Evolutionary conservation across 352 stramenopile genomes (phyloP), one percentile per base, ranked within the genome.

Genomic region (Phytopythium aichiense): DNA sequence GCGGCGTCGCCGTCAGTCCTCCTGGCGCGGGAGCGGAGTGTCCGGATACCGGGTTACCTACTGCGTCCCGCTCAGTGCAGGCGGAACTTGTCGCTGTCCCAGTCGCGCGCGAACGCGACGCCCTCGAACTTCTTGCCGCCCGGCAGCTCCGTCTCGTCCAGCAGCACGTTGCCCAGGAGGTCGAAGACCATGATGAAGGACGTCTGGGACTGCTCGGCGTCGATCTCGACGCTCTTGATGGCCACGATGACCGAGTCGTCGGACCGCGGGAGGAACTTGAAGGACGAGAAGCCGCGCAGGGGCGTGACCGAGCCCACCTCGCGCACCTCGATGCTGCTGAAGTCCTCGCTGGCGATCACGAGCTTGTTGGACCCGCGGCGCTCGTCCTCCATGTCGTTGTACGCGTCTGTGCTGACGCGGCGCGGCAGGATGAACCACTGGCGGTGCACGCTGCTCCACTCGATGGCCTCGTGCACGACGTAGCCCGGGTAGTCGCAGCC

Each of bases 381-480:
- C 71, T 99, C 98, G 69, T 99, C 98, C 49, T 88, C 58, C 58
- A 93, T 86, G 62, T 99, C 96, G 74, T 99, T 96, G 73, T 99
- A 99, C 13, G 76, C 65, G 38, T 98, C 82, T 1, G 73, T 89
- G 55, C 94, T 99, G 61, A 99, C 92, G 51, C 97, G 92, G 13
- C 98, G 87, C 20, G 98, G 98, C 55, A 99, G 73, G 56, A 99
- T 97, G 37, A 99, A 96, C 98, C 98, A 99, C 68, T 98, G 97
- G 25, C 94, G 88, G 59, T 96, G 84, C 56, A 97, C 68, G 28
- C 82, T 68, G 58, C 90, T 98, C 97, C 97, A 99, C 57, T 98
- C 85, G 61, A 98, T 98, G 20, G 97, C 96, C 73, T 99, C 98
- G 76, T 99, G 97, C 40, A 99, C 97, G 28, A 99, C 86, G 67